A percentile compares a stretch with the other conserved stretches of the same genome.
These are phyloP conservation scores for Globisporangium alternatum DNA, from an alignment of 352 stramenopile species.

Conservation along the genomic window DNA sequence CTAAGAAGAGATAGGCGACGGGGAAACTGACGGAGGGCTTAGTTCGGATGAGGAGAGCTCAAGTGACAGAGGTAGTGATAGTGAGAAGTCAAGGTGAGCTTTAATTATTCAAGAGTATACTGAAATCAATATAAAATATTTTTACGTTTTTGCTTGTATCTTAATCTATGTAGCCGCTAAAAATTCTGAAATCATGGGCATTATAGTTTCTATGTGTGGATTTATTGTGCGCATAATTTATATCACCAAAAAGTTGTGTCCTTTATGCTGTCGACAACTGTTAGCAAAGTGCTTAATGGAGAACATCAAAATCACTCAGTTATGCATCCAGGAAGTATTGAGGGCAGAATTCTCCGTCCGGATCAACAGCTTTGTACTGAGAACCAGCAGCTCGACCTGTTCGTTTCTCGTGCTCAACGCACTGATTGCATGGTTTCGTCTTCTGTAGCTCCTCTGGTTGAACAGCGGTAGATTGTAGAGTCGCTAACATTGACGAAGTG, in stretches of 20 bases:
- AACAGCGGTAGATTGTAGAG: no score
- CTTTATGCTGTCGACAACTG: slow-evolving; percentile 2
- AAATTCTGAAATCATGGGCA: not conserved
- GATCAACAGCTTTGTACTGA: no score
- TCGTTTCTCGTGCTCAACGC: no score
- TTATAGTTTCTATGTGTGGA: not conserved
- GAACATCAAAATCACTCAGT: no score
- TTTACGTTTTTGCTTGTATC: not conserved
- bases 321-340: no score
- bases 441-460: no score
- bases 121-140: slow-evolving; percentile 2
- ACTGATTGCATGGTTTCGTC: no score
- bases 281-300: no score
- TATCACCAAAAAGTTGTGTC: slow-evolving; percentile 1
- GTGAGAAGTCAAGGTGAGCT: slow-evolving; percentile 9
- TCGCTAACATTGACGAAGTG: no score
- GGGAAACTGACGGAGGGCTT: not conserved
- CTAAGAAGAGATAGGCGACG: not conserved
- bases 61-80: not conserved
- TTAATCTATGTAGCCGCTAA: not conserved
- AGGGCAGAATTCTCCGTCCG: no score
- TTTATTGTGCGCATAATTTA: slow-evolving; percentile 6
- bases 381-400: no score
- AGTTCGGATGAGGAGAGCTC: not conserved
- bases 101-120: not conserved